phyloP scores from a whole-genome alignment of 2,329 filamentous ascomycete genomes.

The Helotiales sp. region DNA sequence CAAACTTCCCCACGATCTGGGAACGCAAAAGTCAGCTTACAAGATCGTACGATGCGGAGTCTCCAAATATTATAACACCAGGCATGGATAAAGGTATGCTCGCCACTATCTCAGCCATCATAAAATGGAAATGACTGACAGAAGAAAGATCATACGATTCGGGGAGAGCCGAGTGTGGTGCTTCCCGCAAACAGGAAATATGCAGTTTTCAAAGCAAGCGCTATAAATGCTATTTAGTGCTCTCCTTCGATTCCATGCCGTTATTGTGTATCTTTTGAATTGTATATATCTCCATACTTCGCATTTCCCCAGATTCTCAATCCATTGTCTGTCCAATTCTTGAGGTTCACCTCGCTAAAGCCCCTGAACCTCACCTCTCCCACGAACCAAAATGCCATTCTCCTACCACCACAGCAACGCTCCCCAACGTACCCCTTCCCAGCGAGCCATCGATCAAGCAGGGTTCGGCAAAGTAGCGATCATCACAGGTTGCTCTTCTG shows the following conservation, averaged over 20 bases:
- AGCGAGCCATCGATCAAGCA: constrained; percentile 13
- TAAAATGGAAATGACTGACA: not conserved
- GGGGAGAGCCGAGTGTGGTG: not conserved
- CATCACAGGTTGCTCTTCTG: constrained; percentile 31
- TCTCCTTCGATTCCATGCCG: not conserved
- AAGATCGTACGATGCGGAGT: not conserved
- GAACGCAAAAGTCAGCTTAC: not conserved
- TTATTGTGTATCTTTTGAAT: not conserved
- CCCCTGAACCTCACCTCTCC: not conserved
- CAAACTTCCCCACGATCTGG: not conserved
- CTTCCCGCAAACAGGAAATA: not conserved
- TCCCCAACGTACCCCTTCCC: not conserved
- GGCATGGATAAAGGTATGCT: not conserved
- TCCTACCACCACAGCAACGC: constrained; percentile 4
- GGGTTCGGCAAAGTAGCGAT: constrained; percentile 25
- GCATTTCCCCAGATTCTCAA: not conserved
- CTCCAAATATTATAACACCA: not conserved
- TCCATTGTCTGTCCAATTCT: not conserved
- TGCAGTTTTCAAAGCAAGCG: not conserved
- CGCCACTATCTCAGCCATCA: not conserved
- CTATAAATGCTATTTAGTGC: not conserved
- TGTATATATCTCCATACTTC: not conserved
- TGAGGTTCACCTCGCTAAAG: not conserved
- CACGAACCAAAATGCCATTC: constrained; percentile 6
- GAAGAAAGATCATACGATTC: constrained; percentile 6